phyloP scores from a whole-genome alignment of 768 basidiomycete genomes.

The Mycena vulgaris region DNA sequence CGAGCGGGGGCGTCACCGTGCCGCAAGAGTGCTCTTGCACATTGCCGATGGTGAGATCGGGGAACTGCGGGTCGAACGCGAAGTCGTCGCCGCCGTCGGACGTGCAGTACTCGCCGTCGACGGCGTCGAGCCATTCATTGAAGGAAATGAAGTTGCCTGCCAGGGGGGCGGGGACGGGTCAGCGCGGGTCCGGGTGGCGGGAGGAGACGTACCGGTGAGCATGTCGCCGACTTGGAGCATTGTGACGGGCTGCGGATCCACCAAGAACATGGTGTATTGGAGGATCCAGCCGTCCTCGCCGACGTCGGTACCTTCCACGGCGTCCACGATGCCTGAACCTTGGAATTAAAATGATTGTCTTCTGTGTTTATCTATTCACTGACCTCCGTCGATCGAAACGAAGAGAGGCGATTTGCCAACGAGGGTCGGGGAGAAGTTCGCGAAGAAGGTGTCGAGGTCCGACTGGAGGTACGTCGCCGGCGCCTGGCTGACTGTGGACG shows the following conservation, averaged over 20 bases:
- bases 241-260: conserved; percentile 48
- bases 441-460: conserved; percentile 61
- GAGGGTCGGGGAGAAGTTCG: conserved; percentile 57
- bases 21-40: conserved; percentile 56
- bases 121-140: conserved; percentile 55
- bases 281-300: conserved; percentile 63
- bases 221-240: conserved; percentile 52
- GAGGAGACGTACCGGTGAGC: conserved; percentile 43
- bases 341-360: neutral
- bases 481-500: conserved; percentile 57
- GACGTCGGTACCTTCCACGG: conserved; percentile 44
- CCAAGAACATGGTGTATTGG: conserved; percentile 61
- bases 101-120: conserved; percentile 54
- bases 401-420: conserved; percentile 57
- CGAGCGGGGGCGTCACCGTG: conserved; percentile 54
- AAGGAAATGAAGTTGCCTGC: conserved; percentile 45
- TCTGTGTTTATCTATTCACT: neutral
- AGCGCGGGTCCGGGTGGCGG: too few relatives aligned
- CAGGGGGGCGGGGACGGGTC: too few relatives aligned
- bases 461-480: conserved; percentile 58
- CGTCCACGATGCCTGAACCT: conserved; percentile 36
- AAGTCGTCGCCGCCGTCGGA: conserved; percentile 53
- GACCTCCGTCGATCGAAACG: conserved; percentile 64
- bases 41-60: conserved; percentile 48
- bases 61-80: conserved; percentile 50